Percentiles rank a stretch among this genome's conserved stretches.
Conservation (phyloP, 768 basidiomycete genomes). For the Xerocomus brunneocitrinus region DNA sequence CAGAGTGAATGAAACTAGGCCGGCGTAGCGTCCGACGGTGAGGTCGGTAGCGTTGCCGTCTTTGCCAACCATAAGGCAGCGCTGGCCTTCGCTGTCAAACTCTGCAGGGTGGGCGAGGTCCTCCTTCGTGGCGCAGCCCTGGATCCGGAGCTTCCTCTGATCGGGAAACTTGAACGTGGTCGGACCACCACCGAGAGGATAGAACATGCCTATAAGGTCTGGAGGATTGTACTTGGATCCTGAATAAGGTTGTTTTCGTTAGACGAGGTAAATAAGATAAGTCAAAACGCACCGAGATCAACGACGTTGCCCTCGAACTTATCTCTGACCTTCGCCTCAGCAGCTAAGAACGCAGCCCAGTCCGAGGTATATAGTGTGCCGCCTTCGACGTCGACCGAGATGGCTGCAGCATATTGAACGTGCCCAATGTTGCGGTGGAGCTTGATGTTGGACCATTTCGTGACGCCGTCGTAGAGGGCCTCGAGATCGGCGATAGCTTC, state of each 20-base stretch:
- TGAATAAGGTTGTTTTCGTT: constrained; percentile 4
- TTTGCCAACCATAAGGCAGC: neutral
- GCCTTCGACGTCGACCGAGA: too few species aligned
- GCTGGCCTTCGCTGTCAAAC: neutral
- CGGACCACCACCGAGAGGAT: neutral
- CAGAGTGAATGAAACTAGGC: neutral
- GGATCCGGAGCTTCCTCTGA: neutral
- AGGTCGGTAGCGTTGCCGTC: neutral
- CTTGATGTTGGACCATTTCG: constrained; percentile 1
- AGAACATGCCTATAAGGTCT: neutral
- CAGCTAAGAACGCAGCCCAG: neutral
- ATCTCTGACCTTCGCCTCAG: constrained; percentile 22
- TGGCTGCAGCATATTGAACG: constrained; percentile 4
- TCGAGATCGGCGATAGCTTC: constrained; percentile 13
- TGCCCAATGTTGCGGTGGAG: constrained; percentile 22
- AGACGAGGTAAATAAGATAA: too few species aligned
- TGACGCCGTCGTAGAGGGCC: constrained; percentile 11
- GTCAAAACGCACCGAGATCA: too few species aligned
- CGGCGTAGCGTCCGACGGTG: neutral
- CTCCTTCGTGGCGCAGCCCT: neutral
- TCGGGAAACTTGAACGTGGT: neutral
- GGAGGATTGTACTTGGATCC: constrained; percentile 11
- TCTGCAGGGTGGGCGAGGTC: neutral
- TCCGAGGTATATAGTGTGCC: too few species aligned
- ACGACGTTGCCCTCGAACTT: neutral